phyloP scores from a whole-genome alignment of 1,284 basidiomycete species.

The Cutaneotrichosporon sp. region DNA sequence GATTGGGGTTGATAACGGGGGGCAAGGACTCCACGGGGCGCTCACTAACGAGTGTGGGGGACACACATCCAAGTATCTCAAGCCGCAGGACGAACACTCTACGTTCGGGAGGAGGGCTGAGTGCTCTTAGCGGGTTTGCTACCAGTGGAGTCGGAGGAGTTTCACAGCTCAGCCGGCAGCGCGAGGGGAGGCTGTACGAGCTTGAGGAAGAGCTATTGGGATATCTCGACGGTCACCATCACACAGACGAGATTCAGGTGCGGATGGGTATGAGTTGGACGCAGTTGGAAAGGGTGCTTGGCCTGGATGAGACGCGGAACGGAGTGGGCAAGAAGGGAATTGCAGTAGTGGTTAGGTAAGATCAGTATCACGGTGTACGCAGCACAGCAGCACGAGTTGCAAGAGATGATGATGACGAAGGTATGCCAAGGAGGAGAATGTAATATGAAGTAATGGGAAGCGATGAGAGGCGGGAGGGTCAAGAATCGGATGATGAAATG shows the following conservation, averaged over 20 bases:
- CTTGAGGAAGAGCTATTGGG: slow-evolving; percentile 54
- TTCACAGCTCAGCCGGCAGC: slow-evolving; percentile 10
- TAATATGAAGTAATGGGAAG: too few relatives aligned
- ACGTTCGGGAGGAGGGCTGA: slow-evolving; percentile 8
- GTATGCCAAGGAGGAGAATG: too few relatives aligned
- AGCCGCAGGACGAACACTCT: slow-evolving; percentile 10
- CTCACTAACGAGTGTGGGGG: slow-evolving; percentile 3
- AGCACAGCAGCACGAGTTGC: too few relatives aligned
- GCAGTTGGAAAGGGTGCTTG: slow-evolving; percentile 69
- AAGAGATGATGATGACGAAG: too few relatives aligned
- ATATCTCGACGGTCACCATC: slow-evolving; percentile 78
- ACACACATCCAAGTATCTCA: slow-evolving; percentile 22
- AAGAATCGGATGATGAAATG: too few relatives aligned
- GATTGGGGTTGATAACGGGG: background rate
- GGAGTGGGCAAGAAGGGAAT: slow-evolving; percentile 39
- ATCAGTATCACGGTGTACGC: background rate
- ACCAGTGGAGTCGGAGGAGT: slow-evolving; percentile 6
- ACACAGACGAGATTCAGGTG: slow-evolving; percentile 84
- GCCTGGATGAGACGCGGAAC: slow-evolving; percentile 30
- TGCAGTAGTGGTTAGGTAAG: slow-evolving; percentile 31
- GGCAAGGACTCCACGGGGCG: slow-evolving; percentile 2
- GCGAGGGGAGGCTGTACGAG: slow-evolving; percentile 21
- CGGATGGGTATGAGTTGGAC: slow-evolving; percentile 78
- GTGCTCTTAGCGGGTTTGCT: background rate
- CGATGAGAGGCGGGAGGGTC: too few relatives aligned